Percentiles rank a stretch among this genome's conserved stretches.
Conservation (phyloP, 2,329 filamentous ascomycete species). For the Emergomyces pasteurianus region DNA sequence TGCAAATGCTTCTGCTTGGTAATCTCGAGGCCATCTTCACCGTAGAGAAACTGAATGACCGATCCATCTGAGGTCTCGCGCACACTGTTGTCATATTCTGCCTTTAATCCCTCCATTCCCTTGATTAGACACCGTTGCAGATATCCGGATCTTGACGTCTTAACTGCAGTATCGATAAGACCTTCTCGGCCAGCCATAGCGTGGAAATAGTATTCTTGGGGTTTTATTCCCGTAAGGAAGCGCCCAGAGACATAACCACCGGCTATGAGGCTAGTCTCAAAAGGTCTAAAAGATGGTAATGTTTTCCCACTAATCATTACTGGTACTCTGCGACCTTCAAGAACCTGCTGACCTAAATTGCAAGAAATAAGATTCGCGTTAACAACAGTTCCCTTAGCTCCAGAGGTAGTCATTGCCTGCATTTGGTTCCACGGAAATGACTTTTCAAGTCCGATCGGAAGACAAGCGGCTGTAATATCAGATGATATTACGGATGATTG, state of each 20-base stretch:
- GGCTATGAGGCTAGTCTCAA: slow-evolving; percentile 76
- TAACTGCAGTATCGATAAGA: slow-evolving; percentile 96
- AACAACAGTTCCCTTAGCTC: slow-evolving; percentile 83
- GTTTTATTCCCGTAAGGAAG: slow-evolving; percentile 94
- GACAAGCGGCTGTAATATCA: slow-evolving; percentile 62
- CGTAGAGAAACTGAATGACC: slow-evolving; percentile 89
- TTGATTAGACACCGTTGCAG: slow-evolving; percentile 95
- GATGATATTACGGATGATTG: slow-evolving; percentile 60
- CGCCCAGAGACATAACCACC: slow-evolving; percentile 90
- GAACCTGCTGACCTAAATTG: slow-evolving; percentile 89
- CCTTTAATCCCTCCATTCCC: slow-evolving; percentile 88
- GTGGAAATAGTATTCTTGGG: slow-evolving; percentile 98
- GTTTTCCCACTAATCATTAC: slow-evolving; percentile 98
- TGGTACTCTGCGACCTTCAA: slow-evolving; percentile 89
- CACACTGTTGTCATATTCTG: slow-evolving; percentile 88
- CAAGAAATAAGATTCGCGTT: slow-evolving; percentile 97
- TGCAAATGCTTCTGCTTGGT: slow-evolving; percentile 85
- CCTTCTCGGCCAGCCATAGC: slow-evolving; percentile 98
- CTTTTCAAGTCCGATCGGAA: slow-evolving; percentile 75
- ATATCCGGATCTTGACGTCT: slow-evolving; percentile 94
- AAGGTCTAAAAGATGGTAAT: slow-evolving; percentile 83
- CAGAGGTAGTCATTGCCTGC: slow-evolving; percentile 96
- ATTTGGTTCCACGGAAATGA: slow-evolving; percentile 95
- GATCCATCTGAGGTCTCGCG: slow-evolving; percentile 79
- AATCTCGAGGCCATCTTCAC: slow-evolving; percentile 89